phyloP scores from a whole-genome alignment of 2,329 filamentous ascomycete genomes.

The Penicillium fuscoglaucum region DNA sequence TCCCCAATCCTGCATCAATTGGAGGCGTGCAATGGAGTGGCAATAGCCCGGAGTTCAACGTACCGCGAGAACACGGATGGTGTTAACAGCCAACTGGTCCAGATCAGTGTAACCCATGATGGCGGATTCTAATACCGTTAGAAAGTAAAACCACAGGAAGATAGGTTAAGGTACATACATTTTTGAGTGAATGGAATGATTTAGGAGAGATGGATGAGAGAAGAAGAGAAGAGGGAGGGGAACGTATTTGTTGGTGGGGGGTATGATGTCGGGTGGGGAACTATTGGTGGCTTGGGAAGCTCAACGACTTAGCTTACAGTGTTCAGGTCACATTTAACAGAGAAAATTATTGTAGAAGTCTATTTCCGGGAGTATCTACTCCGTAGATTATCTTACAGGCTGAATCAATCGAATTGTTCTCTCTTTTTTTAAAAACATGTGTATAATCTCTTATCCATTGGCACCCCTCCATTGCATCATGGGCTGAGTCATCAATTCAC shows the following conservation, averaged over 20 bases:
- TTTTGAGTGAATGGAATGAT: constrained; percentile 14
- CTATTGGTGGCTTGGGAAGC: constrained; percentile 6
- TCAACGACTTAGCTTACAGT: neutral
- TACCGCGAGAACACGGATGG: constrained; percentile 94
- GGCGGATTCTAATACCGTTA: constrained; percentile 38
- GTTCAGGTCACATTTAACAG: neutral
- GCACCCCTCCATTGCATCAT: constrained; percentile 2
- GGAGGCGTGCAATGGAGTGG: neutral
- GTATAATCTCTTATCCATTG: neutral
- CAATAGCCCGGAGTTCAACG: constrained; percentile 45
- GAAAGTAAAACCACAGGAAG: constrained; percentile 8
- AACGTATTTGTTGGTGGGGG: constrained; percentile 34
- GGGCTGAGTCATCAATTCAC: constrained; percentile 2
- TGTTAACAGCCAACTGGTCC: constrained; percentile 94
- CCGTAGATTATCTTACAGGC: neutral
- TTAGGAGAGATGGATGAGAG: constrained; percentile 21
- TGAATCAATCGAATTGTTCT: neutral
- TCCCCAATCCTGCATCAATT: constrained; percentile 4
- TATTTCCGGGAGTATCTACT: neutral
- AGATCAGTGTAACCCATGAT: constrained; percentile 85
- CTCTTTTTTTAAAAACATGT: neutral
- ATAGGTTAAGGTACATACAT: constrained; percentile 11
- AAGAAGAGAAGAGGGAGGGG: constrained; percentile 25
- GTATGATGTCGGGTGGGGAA: constrained; percentile 31
- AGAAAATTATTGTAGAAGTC: neutral